Evolutionary conservation across 345 rosid genomes (phyloP).

Genomic region (Erodium maritimum): DNA sequence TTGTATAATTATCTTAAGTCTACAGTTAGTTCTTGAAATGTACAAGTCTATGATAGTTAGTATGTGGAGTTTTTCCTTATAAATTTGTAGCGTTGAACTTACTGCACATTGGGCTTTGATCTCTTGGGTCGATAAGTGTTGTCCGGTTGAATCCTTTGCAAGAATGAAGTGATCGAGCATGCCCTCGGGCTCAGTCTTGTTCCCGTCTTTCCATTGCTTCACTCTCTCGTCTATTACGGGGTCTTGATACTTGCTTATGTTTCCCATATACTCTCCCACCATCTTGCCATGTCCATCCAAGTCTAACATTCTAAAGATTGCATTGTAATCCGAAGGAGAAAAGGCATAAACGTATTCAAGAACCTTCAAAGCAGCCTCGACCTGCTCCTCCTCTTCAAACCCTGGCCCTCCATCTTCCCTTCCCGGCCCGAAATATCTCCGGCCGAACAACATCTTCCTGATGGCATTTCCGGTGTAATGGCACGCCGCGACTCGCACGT

Average conservation of each 20-base stretch:
- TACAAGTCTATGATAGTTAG: too few species aligned
- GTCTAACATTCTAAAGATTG: slow-evolving; percentile 30
- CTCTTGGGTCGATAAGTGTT: slow-evolving; percentile 25
- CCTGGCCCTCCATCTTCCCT: too few species aligned
- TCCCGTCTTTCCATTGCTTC: slow-evolving; percentile 7
- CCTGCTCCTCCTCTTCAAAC: slow-evolving; percentile 34
- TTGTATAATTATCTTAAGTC: too few species aligned
- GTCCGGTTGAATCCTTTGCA: slow-evolving; percentile 19
- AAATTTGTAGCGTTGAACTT: too few species aligned
- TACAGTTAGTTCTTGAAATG: too few species aligned
- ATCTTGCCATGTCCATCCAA: slow-evolving; percentile 44
- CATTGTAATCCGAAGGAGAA: slow-evolving; percentile 39
- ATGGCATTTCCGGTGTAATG: slow-evolving; percentile 37
- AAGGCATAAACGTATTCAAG: slow-evolving; percentile 25
- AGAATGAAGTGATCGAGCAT: slow-evolving; percentile 36
- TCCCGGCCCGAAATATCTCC: slow-evolving; percentile 36
- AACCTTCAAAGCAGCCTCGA: slow-evolving; percentile 26
- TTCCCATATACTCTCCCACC: slow-evolving; percentile 11
- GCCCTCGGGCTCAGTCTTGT: slow-evolving; percentile 22
- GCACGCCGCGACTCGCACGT: slow-evolving; percentile 18
- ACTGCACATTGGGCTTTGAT: slow-evolving; percentile 36
- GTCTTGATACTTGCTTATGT: slow-evolving; percentile 31
- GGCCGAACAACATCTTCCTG: slow-evolving; percentile 24
- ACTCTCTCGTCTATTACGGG: slow-evolving; percentile 41
- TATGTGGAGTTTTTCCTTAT: too few species aligned